Percentiles rank a stretch among this genome's conserved stretches.
Conservation (phyloP, 148 eudicot genomes). For the Cornus controversa region DNA sequence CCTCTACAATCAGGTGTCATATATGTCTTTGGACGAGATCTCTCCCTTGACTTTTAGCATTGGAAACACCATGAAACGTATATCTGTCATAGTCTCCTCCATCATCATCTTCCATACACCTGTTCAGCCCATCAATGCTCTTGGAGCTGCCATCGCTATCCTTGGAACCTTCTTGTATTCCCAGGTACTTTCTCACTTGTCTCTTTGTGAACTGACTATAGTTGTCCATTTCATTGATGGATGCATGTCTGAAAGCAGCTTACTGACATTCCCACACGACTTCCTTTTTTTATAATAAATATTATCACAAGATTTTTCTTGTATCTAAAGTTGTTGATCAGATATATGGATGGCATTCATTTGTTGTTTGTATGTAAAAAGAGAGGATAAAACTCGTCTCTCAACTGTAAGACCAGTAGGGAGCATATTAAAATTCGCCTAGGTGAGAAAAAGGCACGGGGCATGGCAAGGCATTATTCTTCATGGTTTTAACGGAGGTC, state of each 20-base stretch:
- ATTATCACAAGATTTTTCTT: not conserved
- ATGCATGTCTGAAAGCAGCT: not conserved
- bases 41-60: constrained; percentile 47
- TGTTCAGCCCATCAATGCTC: constrained; percentile 40
- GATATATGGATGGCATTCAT: not conserved
- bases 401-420: not conserved
- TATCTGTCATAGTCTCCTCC: constrained; percentile 45
- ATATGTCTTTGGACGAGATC: constrained; percentile 42
- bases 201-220: not conserved
- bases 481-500: not conserved
- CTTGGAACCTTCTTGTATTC: constrained; percentile 50
- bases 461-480: not conserved
- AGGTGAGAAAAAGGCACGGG: no score
- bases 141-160: constrained; percentile 46
- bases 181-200: constrained; percentile 25
- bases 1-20: constrained; percentile 46
- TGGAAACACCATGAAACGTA: constrained; percentile 48
- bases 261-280: not conserved
- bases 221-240: not conserved
- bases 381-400: not conserved
- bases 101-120: constrained; percentile 44
- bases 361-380: not conserved
- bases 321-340: not conserved
- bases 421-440: no score
- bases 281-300: not conserved